Evolutionary conservation across 176 grass and related monocot species (phyloP), one percentile per base, ranked within the genome.

Genomic region (Hyparrhenia diplandra): DNA sequence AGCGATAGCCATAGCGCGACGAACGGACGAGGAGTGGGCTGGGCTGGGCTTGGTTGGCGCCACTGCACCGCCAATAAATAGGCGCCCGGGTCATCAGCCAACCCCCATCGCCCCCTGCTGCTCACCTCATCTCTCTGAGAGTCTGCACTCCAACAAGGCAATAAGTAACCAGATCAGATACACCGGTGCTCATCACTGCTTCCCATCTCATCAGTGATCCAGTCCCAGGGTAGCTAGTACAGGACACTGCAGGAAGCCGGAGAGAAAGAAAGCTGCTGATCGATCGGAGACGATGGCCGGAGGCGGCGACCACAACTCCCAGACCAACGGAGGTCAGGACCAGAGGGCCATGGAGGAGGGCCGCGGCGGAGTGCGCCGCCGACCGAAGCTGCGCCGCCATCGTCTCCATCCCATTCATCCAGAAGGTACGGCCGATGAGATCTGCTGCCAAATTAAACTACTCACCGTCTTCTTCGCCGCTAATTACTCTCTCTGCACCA

Each of bases 331-430:
- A 4, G 71, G 2, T 60, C 70, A 70, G 1, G 81, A 80, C 32
- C 69, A 24, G 89, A 80, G 89, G 52, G 85, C 80, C 84, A 88
- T 87, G 89, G 85, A 91, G 77, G 89, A 91, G 27, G 85, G 89
- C 9, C 39, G 71, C 77, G 31, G 51, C 84, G 82, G 74, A 81
- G 66, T 64, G 18, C 27, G 41, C 20, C 2, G 73, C 20, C 2
- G 73, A 88, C 43, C 81, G 60, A 47, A 72, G 75, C 8, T 87
- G 89, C 54, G 29, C 71, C 52, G 14, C 55, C 65, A 25, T 54
- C 64, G 2, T 71, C 71, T 87, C 85, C 16, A n/a, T 87, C 6
- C 80, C 85, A 12, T 87, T 87, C 65, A 7, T 65, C 43, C 84
- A 88, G 85, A 91, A 88, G 82, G 89, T 87, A 64, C 45, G 14